Base-by-base conservation (phyloP, 164 flowering plant genomes). In the Tetracentron sinense region DNA sequence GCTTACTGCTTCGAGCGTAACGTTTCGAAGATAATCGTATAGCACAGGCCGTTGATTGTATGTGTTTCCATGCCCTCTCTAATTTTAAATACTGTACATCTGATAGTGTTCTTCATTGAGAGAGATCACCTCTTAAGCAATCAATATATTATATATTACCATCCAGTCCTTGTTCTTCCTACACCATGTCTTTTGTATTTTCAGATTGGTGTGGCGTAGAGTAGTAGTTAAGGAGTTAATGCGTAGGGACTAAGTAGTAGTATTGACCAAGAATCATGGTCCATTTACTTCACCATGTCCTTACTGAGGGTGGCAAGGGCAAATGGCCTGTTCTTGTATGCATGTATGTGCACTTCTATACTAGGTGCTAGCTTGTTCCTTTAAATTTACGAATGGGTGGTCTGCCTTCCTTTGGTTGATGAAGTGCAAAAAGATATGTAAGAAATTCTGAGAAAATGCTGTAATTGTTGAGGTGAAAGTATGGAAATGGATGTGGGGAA, bases 281-380 rank as follows among this genome's bases (percentile, higher is more conserved):
- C 67, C 70, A 62, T 65, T 50, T 69, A 60, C 61, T 30, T 38
- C 47, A 54, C 58, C 71, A 50, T 69, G 74, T 63, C 67, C 67
- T 53, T 61, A 21, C 42, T 67, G 46, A 58, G 66, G 62, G 60
- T 57, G 53, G 64, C 58, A 64, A 58, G 51, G 56, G 12, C 67
- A 67, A 29, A 64, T 69, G 76, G 28, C 51, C 2, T 28, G 25
- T 26, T 25, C 14, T 22, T 4, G 6, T 35, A 46, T 27, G 30
- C 58, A 35, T 3, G 55, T 55, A n/a, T n/a, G n/a, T n/a, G n/a
- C n/a, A n/a, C n/a, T n/a, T n/a, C n/a, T n/a, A n/a, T n/a, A n/a
- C n/a, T n/a, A n/a, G n/a, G n/a, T n/a, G n/a, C n/a, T n/a, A n/a
- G n/a, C n/a, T n/a, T n/a, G n/a, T n/a, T n/a, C n/a, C n/a, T n/a